phyloP scores from a whole-genome alignment of 2,329 filamentous ascomycete species.

The Penicillium italicum region DNA sequence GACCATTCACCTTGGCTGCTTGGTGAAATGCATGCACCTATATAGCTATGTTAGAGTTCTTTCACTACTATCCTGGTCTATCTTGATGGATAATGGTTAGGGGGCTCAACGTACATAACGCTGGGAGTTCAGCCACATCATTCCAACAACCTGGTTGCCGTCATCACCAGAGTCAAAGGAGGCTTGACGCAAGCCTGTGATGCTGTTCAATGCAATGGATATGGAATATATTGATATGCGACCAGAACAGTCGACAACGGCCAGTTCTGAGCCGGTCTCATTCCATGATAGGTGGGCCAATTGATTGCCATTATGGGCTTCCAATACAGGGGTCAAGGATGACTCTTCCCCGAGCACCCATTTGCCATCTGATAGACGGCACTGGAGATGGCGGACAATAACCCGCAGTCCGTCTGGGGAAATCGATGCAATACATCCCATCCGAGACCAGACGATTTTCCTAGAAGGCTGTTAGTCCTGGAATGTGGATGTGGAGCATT shows the following conservation, averaged over 20 bases:
- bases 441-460: constrained; percentile 80
- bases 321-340: constrained; percentile 57
- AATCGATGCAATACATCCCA: constrained; percentile 80
- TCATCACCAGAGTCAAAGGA: constrained; percentile 70
- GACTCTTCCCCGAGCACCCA: constrained; percentile 77
- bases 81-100: background rate
- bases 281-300: constrained; percentile 84
- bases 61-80: background rate
- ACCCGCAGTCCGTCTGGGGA: constrained; percentile 66
- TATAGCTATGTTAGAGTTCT: background rate
- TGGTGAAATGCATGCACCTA: constrained; percentile 51
- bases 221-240: constrained; percentile 72
- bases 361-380: constrained; percentile 63
- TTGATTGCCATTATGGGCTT: constrained; percentile 60
- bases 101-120: constrained; percentile 40
- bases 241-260: constrained; percentile 75
- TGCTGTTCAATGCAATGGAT: constrained; percentile 68
- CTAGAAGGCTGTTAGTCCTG: constrained; percentile 47
- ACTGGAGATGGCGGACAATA: constrained; percentile 68
- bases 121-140: constrained; percentile 74
- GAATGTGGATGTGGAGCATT: background rate
- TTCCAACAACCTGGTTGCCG: constrained; percentile 71
- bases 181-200: constrained; percentile 60
- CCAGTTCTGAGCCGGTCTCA: constrained; percentile 71
- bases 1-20: constrained; percentile 58